phyloP scores from a whole-genome alignment of 345 rosid species.

The Melaleuca quinquenervia region DNA sequence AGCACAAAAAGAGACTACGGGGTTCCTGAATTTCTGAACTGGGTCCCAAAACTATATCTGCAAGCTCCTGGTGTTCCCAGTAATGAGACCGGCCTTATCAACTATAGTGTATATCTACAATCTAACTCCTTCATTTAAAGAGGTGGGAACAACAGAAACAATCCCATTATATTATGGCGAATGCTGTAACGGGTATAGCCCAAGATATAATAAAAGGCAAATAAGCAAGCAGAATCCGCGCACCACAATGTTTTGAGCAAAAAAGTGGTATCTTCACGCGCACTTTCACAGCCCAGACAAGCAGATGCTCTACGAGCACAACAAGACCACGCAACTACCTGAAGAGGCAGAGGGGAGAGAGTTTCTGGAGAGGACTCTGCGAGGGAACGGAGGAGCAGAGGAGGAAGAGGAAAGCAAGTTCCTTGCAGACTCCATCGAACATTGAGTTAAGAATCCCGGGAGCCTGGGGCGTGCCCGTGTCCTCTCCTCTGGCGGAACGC shows the following conservation, averaged over 20 bases:
- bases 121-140: neutral
- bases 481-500: neutral
- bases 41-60: neutral
- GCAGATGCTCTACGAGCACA: neutral
- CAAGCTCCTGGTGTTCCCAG: neutral
- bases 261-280: neutral
- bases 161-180: neutral
- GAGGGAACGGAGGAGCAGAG: conserved; percentile 49
- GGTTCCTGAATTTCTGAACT: neutral
- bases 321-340: conserved; percentile 17
- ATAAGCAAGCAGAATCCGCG: neutral
- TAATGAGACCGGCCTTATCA: neutral
- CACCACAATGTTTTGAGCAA: neutral
- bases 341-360: conserved; percentile 17
- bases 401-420: conserved; percentile 53
- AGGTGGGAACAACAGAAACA: neutral
- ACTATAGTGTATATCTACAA: neutral
- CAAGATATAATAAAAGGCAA: neutral
- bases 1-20: neutral
- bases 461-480: neutral
- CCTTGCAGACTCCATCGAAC: conserved; percentile 57
- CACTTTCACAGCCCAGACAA: neutral
- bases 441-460: neutral
- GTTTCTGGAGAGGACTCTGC: conserved; percentile 39
- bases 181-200: neutral